phyloP scores from a whole-genome alignment of 108 stramenopile species.

The Aurantiochytrium sp. region DNA sequence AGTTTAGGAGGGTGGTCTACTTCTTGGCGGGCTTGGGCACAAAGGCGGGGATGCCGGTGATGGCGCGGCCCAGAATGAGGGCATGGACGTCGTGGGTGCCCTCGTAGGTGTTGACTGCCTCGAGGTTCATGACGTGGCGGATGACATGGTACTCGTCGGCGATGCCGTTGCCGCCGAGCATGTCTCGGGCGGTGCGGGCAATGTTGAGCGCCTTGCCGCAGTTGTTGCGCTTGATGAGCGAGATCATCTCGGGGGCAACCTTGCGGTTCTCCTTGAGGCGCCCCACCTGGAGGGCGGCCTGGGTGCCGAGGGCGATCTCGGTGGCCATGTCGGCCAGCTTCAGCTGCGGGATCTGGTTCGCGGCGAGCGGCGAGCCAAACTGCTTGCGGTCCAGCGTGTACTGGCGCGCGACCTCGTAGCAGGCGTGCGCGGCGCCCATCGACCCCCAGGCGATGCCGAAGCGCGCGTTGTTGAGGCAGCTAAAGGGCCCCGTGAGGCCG shows the following conservation, averaged over 20 bases:
- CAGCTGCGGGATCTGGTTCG: conserved; percentile 88
- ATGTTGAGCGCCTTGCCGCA: conserved; percentile 86
- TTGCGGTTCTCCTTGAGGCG: conserved; percentile 63
- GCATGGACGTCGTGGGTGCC: conserved; percentile 95
- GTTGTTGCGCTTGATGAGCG: conserved; percentile 84
- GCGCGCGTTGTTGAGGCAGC: conserved; percentile 88
- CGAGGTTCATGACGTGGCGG: conserved; percentile 86
- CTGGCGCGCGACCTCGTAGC: conserved; percentile 71
- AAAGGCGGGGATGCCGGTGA: conserved; percentile 82
- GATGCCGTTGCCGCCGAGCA: conserved; percentile 93
- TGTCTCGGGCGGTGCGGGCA: conserved; percentile 75
- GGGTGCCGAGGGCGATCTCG: conserved; percentile 56
- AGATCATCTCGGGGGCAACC: conserved; percentile 74
- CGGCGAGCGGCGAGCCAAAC: conserved; percentile 85
- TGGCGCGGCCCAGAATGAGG: conserved; percentile 83
- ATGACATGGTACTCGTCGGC: conserved; percentile 94
- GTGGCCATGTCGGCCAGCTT: conserved; percentile 90
- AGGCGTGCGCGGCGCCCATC: conserved; percentile 87
- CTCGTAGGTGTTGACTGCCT: conserved; percentile 97
- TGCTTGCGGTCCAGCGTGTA: conserved; percentile 77
- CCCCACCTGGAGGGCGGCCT: conserved; percentile 69
- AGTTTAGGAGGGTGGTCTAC: too few species aligned
- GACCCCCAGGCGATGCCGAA: conserved; percentile 91
- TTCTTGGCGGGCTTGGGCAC: conserved; percentile 48
- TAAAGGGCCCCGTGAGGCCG: conserved; percentile 69